These are phyloP conservation scores for Podospora pseudopauciseta DNA, from an alignment of 495 filamentous ascomycete species.

Conservation along the genomic window DNA sequence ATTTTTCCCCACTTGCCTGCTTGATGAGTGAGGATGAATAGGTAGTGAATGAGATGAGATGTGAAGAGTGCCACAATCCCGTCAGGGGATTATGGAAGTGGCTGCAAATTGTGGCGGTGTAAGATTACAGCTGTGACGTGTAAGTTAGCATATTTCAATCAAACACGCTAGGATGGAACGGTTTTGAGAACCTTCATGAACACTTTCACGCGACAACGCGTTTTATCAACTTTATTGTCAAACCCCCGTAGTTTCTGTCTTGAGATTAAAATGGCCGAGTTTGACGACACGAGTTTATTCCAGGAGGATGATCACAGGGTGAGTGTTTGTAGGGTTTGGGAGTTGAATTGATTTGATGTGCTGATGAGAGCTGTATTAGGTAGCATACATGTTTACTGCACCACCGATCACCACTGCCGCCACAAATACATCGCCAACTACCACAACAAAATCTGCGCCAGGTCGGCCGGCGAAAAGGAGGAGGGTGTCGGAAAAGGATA, in stretches of 20 bases:
- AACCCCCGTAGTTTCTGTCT: not conserved
- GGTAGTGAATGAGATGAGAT: not conserved
- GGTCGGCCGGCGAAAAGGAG: conserved; percentile 62
- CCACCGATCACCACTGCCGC: conserved; percentile 34
- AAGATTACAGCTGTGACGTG: not conserved
- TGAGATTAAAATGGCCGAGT: conserved; percentile 14
- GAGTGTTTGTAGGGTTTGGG: not conserved
- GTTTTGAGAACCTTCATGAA: conserved; percentile 7
- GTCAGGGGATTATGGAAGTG: not conserved
- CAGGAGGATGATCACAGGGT: conserved; percentile 37
- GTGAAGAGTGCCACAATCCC: not conserved
- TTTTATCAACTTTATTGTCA: not conserved
- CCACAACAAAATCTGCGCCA: conserved; percentile 18
- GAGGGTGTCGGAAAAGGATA: conserved; percentile 42
- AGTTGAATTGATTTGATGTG: no score
- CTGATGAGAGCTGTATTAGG: conserved; percentile 39
- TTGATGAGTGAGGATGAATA: not conserved
- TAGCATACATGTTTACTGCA: conserved; percentile 62
- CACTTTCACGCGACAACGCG: conserved; percentile 1
- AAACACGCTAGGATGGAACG: not conserved
- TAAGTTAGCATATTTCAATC: not conserved
- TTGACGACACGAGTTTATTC: conserved; percentile 16
- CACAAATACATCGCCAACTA: conserved; percentile 27
- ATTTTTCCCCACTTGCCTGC: not conserved
- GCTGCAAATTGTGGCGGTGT: not conserved